phyloP scores from a whole-genome alignment of 306 rosid genomes.

The Sphenostylis stenocarpa region DNA sequence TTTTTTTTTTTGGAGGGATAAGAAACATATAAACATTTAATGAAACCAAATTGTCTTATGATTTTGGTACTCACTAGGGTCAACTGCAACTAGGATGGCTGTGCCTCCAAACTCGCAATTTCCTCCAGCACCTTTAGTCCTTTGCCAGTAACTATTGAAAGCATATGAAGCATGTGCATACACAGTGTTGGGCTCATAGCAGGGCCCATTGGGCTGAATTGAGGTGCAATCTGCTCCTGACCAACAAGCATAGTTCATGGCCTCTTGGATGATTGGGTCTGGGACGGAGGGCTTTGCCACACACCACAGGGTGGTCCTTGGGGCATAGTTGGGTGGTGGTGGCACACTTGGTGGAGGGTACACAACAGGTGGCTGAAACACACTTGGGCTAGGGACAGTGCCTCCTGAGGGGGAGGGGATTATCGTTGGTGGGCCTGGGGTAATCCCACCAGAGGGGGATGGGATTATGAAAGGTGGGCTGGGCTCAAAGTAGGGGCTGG shows the following conservation, averaged over 20 bases:
- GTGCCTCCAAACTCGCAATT: constrained; percentile 87
- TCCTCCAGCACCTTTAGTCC: constrained; percentile 71
- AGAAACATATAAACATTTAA: neutral
- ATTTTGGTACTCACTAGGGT: constrained; percentile 67
- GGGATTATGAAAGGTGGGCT: constrained; percentile 34
- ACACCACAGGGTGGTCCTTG: constrained; percentile 66
- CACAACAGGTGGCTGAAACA: constrained; percentile 73
- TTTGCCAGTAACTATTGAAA: constrained; percentile 92
- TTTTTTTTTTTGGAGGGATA: neutral
- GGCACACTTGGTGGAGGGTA: constrained; percentile 83
- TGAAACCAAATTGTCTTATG: neutral
- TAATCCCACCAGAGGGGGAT: constrained; percentile 44
- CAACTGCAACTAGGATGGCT: constrained; percentile 74
- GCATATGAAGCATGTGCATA: constrained; percentile 88
- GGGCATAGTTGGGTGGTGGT: constrained; percentile 50
- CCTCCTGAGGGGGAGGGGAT: constrained; percentile 59
- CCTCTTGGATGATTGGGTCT: constrained; percentile 88
- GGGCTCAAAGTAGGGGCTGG: constrained; percentile 43
- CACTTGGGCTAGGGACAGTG: constrained; percentile 58
- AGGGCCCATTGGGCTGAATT: constrained; percentile 63
- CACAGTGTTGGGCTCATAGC: constrained; percentile 68
- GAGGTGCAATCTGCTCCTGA: constrained; percentile 82
- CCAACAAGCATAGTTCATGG: constrained; percentile 93
- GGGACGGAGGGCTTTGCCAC: constrained; percentile 97
- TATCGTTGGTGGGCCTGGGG: constrained; percentile 47